Conservation (phyloP, 495 filamentous ascomycete species). For the Cairneyella variabilis region DNA sequence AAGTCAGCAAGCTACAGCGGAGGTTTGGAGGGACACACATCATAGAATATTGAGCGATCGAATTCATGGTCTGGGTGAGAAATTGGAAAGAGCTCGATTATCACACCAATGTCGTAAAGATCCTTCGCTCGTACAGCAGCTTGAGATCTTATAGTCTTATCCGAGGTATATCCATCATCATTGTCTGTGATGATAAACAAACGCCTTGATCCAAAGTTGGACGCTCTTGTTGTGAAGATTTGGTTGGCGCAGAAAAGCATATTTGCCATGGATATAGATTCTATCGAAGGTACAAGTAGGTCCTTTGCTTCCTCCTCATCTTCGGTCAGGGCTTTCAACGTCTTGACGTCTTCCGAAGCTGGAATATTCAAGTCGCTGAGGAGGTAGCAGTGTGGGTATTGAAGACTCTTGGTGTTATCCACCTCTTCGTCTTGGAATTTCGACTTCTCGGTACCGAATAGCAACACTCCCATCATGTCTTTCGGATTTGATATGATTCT, state of each 20-base stretch:
- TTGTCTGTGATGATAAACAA: constrained; percentile 96
- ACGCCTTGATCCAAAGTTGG: constrained; percentile 88
- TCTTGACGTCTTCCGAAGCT: constrained; percentile 79
- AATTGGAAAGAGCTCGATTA: constrained; percentile 92
- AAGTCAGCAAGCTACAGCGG: constrained; percentile 1
- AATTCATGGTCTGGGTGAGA: constrained; percentile 71
- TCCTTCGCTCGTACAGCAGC: constrained; percentile 89
- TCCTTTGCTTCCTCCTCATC: constrained; percentile 64
- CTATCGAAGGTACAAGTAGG: constrained; percentile 63
- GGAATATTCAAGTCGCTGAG: constrained; percentile 87
- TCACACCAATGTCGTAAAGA: constrained; percentile 89
- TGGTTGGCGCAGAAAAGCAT: constrained; percentile 94
- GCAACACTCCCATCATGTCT: constrained; percentile 96
- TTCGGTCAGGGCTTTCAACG: constrained; percentile 68
- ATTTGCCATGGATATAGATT: constrained; percentile 79
- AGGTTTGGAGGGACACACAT: constrained; percentile 59
- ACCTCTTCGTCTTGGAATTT: constrained; percentile 73
- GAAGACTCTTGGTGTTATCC: constrained; percentile 51
- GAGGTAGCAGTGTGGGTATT: constrained; percentile 90
- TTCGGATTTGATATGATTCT: constrained; percentile 94
- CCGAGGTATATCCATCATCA: constrained; percentile 75
- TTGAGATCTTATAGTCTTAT: constrained; percentile 65
- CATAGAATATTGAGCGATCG: constrained; percentile 84
- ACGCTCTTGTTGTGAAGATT: constrained; percentile 90
- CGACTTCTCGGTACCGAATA: constrained; percentile 86